Percentiles rank a stretch among this genome's conserved stretches.
Evolutionary conservation across 1,139 yeast genomes (phyloP).

Genomic region (Suhomyces taliae): DNA sequence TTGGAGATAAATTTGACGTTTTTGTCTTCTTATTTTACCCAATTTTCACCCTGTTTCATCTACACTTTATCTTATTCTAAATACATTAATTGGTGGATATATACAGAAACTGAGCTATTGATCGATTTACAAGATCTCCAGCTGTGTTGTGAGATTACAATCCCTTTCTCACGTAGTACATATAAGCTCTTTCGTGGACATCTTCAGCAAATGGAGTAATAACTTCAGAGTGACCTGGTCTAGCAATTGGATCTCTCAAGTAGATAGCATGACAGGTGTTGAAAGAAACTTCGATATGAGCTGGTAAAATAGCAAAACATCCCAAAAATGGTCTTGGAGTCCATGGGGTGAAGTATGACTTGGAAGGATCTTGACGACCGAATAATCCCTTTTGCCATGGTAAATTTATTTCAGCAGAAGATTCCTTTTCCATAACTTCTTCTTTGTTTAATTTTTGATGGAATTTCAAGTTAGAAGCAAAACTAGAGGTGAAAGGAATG

Average conservation of each 20-base stretch:
- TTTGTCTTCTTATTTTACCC: background rate
- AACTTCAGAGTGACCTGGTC: conserved; percentile 96
- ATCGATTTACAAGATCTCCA: conserved; percentile 5
- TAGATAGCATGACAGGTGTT: conserved; percentile 93
- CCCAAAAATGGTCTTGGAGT: conserved; percentile 90
- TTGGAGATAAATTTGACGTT: no score
- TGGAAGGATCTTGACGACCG: conserved; percentile 75
- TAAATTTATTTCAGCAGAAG: conserved; percentile 48
- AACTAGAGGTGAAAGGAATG: conserved; percentile 53
- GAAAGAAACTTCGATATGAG: conserved; percentile 87
- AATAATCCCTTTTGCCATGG: conserved; percentile 79
- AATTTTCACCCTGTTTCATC: background rate
- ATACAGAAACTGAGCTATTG: background rate
- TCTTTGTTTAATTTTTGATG: conserved; percentile 54
- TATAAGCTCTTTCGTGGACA: conserved; percentile 91
- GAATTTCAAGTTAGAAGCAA: conserved; percentile 53
- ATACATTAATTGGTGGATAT: background rate
- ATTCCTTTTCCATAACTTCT: conserved; percentile 56
- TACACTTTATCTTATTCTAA: background rate
- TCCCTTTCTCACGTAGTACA: conserved; percentile 87
- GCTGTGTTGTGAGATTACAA: conserved; percentile 32
- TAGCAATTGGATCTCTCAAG: conserved; percentile 92
- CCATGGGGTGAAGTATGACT: conserved; percentile 96
- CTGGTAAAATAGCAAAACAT: conserved; percentile 88
- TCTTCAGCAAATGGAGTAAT: conserved; percentile 84